phyloP scores from a whole-genome alignment of 169 alveolate genomes.

The Plasmodium blacklocki region DNA sequence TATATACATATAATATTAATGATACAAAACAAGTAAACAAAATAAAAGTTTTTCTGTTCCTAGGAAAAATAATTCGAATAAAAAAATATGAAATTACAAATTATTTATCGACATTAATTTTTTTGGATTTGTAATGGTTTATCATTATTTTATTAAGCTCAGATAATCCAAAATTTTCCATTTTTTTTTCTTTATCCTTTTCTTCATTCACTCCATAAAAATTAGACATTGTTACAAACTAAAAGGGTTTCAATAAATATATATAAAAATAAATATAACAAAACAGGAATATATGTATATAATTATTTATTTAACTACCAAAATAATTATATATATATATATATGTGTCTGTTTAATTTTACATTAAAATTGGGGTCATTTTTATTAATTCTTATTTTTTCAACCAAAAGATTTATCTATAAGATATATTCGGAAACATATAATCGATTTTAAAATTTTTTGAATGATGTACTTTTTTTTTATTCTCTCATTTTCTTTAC shows the following conservation, averaged over 20 bases:
- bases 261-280: neutral
- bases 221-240: constrained; percentile 50
- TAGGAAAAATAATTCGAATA: neutral
- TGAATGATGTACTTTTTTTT: too few relatives aligned
- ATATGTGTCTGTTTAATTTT: constrained; percentile 2
- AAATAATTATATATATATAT: neutral
- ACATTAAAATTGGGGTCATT: constrained; percentile 65
- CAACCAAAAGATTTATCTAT: constrained; percentile 43
- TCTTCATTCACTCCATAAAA: constrained; percentile 44
- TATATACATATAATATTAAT: too few relatives aligned
- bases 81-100: constrained; percentile 9
- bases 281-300: neutral
- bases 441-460: too few relatives aligned
- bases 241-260: constrained; percentile 4
- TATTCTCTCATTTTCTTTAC: too few relatives aligned
- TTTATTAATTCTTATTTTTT: constrained; percentile 24
- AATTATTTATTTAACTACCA: neutral
- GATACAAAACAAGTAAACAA: too few relatives aligned
- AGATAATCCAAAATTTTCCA: constrained; percentile 72
- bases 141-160: constrained; percentile 74
- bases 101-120: constrained; percentile 46
- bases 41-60: too few relatives aligned
- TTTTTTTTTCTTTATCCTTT: constrained; percentile 8
- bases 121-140: constrained; percentile 69
- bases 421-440: neutral